Base-by-base conservation (phyloP, 73 alveolate genomes). In the Paramecium bursaria region DNA sequence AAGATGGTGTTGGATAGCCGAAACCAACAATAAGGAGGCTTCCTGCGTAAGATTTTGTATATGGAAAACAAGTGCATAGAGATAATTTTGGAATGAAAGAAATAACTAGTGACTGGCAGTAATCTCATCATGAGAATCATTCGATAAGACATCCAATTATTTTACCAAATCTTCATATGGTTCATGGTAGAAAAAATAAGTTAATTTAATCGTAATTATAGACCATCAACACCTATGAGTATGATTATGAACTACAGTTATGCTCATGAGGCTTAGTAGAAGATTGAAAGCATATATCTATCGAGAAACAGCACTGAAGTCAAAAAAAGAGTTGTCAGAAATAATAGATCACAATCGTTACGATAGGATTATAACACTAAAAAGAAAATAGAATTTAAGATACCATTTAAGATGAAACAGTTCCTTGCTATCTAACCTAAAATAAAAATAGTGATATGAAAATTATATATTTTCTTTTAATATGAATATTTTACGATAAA, bases 11-110 rank as follows among this genome's bases (percentile, higher is more conserved):
- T 3, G 93, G 93, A 13, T 39, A 27, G 48, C 10, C 87, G 6
- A 87, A 77, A 21, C 90, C 93, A 13, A 26, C 80, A 1, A 79
- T 85, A 15, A 22, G 82, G 4, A 73, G 21, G 14, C 47, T 87
- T 7, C 93, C 93, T 11, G 74, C 51, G 11, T 27, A 33, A 14
- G 44, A 31, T 44, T 77, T 53, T 47, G 30, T 76, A 1, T 88
- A 85, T 46, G 94, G 94, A 5, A 88, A 52, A 53, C 86, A 86
- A 53, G 87, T 73, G 15, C 15, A 19, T 19, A 74, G 92, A 54
- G 92, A 85, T 46, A 85, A 73, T 2, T 87, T 86, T 27, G 92
- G 87, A 19, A 67, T 67, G 53, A 67, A 67, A 10, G 82, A 67
- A 67, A 67, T 67, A 2, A 67, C 82, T 5, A 39, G 60, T 3